These are phyloP conservation scores for Quercus tomentella DNA, from an alignment of 331 rosid genomes.

Conservation along the genomic window DNA sequence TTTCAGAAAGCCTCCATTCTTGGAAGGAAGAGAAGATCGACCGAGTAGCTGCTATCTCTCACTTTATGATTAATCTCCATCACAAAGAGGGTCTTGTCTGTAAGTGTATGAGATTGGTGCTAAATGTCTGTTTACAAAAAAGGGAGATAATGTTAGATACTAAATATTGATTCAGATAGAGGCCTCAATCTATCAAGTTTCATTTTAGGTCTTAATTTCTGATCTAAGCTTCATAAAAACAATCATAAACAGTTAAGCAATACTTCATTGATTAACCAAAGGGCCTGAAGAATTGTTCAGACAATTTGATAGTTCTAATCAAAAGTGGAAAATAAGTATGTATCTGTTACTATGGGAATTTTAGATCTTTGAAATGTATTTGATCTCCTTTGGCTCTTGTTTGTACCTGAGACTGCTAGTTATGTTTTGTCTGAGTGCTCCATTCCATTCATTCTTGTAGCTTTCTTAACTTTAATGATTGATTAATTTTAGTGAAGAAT, in stretches of 20 bases:
- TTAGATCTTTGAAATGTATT: not conserved
- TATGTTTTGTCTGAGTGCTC: not conserved
- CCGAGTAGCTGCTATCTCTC: slow-evolving; percentile 33
- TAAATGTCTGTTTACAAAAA: not conserved
- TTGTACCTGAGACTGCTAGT: not conserved
- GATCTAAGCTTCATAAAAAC: not conserved
- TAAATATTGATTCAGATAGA: not conserved
- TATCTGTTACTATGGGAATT: not conserved
- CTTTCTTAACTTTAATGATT: too few relatives aligned
- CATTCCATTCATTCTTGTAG: too few relatives aligned
- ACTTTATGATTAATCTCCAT: not conserved
- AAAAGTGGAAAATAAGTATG: not conserved
- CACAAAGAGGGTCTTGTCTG: not conserved
- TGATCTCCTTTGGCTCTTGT: not conserved
- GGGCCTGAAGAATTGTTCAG: not conserved
- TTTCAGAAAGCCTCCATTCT: slow-evolving; percentile 75
- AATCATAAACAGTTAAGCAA: not conserved
- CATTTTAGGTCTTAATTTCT: not conserved
- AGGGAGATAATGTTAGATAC: not conserved
- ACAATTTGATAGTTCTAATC: slow-evolving; percentile 4
- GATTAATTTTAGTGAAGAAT: too few relatives aligned
- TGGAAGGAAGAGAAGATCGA: slow-evolving; percentile 71
- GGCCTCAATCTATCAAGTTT: not conserved
- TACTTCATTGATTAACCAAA: not conserved
- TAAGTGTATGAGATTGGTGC: not conserved